Percentiles rank a stretch among this genome's conserved stretches.
phyloP scores from a whole-genome alignment of 768 basidiomycete genomes.

The Hypsizygus marmoreus region DNA sequence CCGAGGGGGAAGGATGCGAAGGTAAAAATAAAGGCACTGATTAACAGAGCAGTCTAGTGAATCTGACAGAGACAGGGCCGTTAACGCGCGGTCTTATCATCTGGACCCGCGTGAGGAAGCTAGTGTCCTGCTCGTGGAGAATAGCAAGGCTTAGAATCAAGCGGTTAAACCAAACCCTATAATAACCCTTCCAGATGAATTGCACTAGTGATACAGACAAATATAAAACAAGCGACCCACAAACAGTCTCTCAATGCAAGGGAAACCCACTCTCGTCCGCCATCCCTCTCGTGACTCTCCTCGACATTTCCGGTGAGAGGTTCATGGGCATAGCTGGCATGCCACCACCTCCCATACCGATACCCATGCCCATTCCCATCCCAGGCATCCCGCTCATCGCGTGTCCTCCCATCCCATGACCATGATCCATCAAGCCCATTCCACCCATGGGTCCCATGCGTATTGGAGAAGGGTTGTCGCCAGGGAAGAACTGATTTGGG shows the following conservation, averaged over 20 bases:
- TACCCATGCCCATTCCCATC: conserved; percentile 29
- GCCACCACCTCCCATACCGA: conserved; percentile 29
- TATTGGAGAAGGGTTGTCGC: conserved; percentile 33
- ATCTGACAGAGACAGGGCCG: no score
- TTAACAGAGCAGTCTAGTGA: no score
- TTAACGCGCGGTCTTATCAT: no score
- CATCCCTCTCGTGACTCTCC: conserved; percentile 33
- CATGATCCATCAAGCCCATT: conserved; percentile 21
- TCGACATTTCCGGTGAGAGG: conserved; percentile 23
- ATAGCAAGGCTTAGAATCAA: not conserved
- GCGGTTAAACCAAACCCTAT: not conserved
- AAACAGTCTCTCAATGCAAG: conserved; percentile 22
- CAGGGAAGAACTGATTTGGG: conserved; percentile 33
- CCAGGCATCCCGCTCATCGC: conserved; percentile 15
- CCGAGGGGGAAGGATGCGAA: no score
- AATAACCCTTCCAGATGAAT: conserved; percentile 5
- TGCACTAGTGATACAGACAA: conserved; percentile 10
- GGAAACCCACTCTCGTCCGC: conserved; percentile 30
- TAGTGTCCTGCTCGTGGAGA: not conserved
- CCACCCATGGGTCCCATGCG: conserved; percentile 33
- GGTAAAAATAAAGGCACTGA: no score
- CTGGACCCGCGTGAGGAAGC: not conserved
- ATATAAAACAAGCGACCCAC: conserved; percentile 11
- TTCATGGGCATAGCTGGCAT: conserved; percentile 32
- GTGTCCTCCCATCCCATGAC: conserved; percentile 20